Evolutionary conservation across 1,284 basidiomycete species (phyloP).

Genomic region (Chalciporus piperatoides): DNA sequence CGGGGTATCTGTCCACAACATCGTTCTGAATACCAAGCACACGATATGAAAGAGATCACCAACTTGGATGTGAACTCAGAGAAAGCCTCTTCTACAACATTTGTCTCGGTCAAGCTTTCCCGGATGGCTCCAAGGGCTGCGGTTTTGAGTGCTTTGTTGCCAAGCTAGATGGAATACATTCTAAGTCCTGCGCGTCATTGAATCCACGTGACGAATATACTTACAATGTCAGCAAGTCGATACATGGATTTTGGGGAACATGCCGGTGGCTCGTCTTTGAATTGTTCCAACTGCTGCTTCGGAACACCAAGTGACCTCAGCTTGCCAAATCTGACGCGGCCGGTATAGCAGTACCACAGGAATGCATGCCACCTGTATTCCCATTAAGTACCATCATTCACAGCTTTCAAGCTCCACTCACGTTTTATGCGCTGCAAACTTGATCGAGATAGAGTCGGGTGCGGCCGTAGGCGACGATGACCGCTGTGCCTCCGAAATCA

Average conservation of each 20-base stretch:
- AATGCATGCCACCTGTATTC: conserved; percentile 28
- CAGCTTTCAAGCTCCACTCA: conserved; percentile 9
- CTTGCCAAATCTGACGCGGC: conserved; percentile 19
- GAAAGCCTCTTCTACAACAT: conserved; percentile 28
- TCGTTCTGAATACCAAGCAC: conserved; percentile 6
- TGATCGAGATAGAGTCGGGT: conserved; percentile 5
- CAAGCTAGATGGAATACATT: conserved; percentile 14
- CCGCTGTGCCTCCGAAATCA: background rate
- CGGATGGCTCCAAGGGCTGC: conserved; percentile 25
- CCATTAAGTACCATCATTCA: background rate
- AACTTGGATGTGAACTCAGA: conserved; percentile 31
- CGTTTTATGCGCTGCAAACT: conserved; percentile 29
- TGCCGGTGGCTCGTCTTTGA: conserved; percentile 12
- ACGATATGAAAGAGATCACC: background rate
- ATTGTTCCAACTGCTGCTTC: background rate
- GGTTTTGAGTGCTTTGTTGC: conserved; percentile 17
- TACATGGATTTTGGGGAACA: conserved; percentile 35
- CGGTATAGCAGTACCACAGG: conserved; percentile 32
- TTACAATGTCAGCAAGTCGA: conserved; percentile 27
- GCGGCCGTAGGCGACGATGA: background rate
- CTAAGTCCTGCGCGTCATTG: background rate
- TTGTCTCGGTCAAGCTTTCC: conserved; percentile 17
- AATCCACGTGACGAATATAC: background rate
- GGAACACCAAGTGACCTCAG: conserved; percentile 18
- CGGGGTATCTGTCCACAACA: conserved; percentile 15